Evolutionary conservation across 306 rosid species (phyloP).

Genomic region (peach (Prunus persica)): Prunus_persica_NCBIv2 NC_034012.1:7798501-7799000

Average conservation of each 20-base stretch:
- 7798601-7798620: constrained; percentile 62
- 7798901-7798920: background rate
- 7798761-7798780: constrained; percentile 16
- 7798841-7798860: background rate
- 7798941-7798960: background rate
- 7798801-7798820: constrained; percentile 53
- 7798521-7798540: constrained; percentile 96
- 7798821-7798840: constrained; percentile 36
- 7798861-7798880: background rate
- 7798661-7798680: constrained; percentile 20
- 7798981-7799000: background rate
- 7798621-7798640: constrained; percentile 82
- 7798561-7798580: constrained; percentile 98
- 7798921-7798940: background rate
- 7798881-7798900: background rate
- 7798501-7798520: constrained; percentile 93
- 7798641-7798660: constrained; percentile 57
- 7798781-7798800: constrained; percentile 11
- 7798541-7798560: constrained; percentile 97
- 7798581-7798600: constrained; percentile 85
- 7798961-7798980: background rate
- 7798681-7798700: background rate
- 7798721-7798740: background rate
- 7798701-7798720: background rate
- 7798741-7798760: background rate